phyloP scores from a whole-genome alignment of 257 asterid species.

The Solanum okadae region DNA sequence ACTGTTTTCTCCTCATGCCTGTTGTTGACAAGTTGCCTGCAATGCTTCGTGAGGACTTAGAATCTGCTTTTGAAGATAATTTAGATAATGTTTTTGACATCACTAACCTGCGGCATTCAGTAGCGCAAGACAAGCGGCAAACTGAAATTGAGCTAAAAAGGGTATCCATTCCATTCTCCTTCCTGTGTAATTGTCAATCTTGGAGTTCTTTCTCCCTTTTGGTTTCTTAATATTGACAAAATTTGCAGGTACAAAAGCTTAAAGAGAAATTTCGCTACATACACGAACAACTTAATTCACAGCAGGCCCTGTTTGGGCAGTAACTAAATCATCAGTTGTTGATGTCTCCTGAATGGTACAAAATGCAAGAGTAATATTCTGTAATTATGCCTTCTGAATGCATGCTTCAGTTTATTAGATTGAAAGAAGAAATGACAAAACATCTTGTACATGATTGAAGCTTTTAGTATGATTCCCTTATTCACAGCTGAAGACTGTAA shows the following conservation, averaged over 20 bases:
- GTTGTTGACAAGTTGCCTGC: conserved; percentile 94
- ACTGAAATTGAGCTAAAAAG: conserved; percentile 81
- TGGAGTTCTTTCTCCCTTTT: not conserved
- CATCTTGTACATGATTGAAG: not conserved
- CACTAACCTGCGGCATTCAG: conserved; percentile 56
- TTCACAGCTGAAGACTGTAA: not conserved
- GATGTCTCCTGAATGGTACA: not conserved
- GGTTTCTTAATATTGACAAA: not conserved
- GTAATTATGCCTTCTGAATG: not conserved
- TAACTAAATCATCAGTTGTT: not conserved
- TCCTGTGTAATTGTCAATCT: not conserved
- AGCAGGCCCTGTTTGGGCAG: conserved; percentile 15
- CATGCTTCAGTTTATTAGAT: not conserved
- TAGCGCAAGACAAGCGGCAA: conserved; percentile 68
- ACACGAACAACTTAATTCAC: conserved; percentile 57
- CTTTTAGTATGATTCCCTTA: not conserved
- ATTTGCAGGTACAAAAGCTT: conserved; percentile 67
- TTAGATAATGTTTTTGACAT: conserved; percentile 71
- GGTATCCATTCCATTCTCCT: conserved; percentile 25
- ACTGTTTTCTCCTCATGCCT: conserved; percentile 95
- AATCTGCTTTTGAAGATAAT: conserved; percentile 75
- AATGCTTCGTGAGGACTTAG: conserved; percentile 78
- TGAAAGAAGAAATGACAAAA: not conserved
- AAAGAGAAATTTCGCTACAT: conserved; percentile 76
- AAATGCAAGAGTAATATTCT: not conserved